Evolutionary conservation across 306 rosid species (phyloP), one percentile per base, ranked within the genome.

Genomic region (Rosa persica): DNA sequence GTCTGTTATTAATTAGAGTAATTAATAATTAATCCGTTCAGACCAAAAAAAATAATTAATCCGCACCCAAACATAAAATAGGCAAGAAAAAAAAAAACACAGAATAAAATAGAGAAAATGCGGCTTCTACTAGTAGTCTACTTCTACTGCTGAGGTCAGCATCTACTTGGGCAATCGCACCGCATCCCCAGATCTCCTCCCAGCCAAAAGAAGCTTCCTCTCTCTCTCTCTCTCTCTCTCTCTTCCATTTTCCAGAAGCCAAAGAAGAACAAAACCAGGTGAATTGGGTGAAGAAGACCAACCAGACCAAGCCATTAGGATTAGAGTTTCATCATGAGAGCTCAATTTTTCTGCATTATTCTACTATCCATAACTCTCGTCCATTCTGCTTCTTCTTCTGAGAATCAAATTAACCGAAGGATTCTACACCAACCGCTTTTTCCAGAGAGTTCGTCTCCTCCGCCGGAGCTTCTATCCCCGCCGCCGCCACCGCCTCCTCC

Each of bases 361-460:
- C 61, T 78, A 48, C 75, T 85, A 36, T 83, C 84, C 25, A 65
- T 76, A 8, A 67, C 79, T 54, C 19, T 19, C 52, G 64, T 73
- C 72, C 65, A 62, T 79, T 67, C 78, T 6, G 22, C 1, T 27
- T 19, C 60, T 27, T 19, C 60, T 17, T 19, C 57, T 42, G 71
- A 68, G 65, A 78, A 81, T 49, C 55, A 34, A 62, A 25, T 60
- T 22, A 65, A 69, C 5, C 82, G 99, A 44, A 87, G 99, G 79
- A 85, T 88, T 72, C 87, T 95, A 7, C 99, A 95, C 85, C 93
- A 95, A 51, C 99, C 99, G 27, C 69, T 95, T 57, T 93, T 89
- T 44, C 97, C 95, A 27, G 92, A 65, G 11, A 79, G 76, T 60
- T 86, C 95, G 0, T 74, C 89, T 1, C 98, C 97, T 6, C 95